Conservation (phyloP, 179 eudicot species). For the Amaranthus tricolor region DNA sequence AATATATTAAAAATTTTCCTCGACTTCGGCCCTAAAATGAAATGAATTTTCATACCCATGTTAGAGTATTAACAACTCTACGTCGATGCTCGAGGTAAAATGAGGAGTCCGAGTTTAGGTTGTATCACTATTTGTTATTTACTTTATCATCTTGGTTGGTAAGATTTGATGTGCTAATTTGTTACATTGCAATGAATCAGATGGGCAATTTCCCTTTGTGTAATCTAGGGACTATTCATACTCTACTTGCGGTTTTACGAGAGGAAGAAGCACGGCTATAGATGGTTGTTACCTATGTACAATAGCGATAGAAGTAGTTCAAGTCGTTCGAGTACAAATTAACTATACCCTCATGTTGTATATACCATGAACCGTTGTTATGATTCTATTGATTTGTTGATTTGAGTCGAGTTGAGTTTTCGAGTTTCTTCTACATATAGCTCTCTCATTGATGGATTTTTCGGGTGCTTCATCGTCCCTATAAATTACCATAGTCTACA, state of each 20-base stretch:
- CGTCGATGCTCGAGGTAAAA: no score
- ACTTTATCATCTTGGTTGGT: no score
- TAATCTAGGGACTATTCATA: constrained; percentile 41
- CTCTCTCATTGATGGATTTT: constrained; percentile 17
- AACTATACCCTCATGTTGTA: constrained; percentile 21
- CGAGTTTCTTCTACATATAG: constrained; percentile 19
- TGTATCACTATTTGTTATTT: no score
- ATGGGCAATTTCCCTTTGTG: constrained; percentile 88
- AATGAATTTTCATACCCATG: no score
- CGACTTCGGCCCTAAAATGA: no score
- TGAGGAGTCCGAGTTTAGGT: no score
- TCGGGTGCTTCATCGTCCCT: constrained; percentile 17
- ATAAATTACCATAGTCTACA: constrained; percentile 9
- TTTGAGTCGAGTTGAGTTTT: constrained; percentile 14
- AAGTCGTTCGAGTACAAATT: constrained; percentile 66
- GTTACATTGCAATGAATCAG: constrained; percentile 32
- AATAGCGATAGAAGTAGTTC: constrained; percentile 45
- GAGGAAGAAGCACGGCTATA: constrained; percentile 60
- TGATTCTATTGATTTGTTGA: constrained; percentile 13
- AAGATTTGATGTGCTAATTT: neutral
- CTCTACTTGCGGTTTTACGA: constrained; percentile 89
- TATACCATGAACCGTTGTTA: constrained; percentile 8
- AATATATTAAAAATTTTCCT: no score
- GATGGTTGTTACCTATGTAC: constrained; percentile 71
- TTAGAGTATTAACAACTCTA: no score